Evolutionary conservation across 495 filamentous ascomycete genomes (phyloP), one percentile per base, ranked within the genome.

Genomic region (Haplographium delicatum): DNA sequence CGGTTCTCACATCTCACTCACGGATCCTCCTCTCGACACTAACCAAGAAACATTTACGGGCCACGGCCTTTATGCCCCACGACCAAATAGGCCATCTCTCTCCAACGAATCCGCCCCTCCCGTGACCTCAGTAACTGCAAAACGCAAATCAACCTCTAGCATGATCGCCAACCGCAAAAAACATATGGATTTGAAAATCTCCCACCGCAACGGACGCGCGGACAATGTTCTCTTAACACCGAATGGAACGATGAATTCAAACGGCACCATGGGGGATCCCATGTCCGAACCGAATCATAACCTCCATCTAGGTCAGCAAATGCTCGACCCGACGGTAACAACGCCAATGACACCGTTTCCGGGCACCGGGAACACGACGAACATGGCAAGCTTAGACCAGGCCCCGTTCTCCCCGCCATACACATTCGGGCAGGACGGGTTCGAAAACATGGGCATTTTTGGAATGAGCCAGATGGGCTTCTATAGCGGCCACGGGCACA

Each of bases 401-500:
- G 59, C 62, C 42, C 50, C 66, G 6, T 68, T 71, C 57, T 71
- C 71, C 0, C 70, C 70, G 2, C 65, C 63, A 10, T 72, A 68
- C 51, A 61, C 58, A 40, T 71, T 63, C 50, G 53, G 50, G 34
- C 62, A 52, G 16, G 30, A 48, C 10, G 51, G 60, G 0, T 56
- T 59, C 22, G 53, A 44, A n/a, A 79, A 74, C 62, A 78, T 80
- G 39, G 72, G 78, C 1, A 80, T 81, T 75, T 80, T 80, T 53
- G 71, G 74, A 8, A 71, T 65, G 10, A 68, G 28, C 65, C 70
- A 35, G 69, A 76, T 50, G 66, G 72, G 4, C 69, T 72, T 47
- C 63, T n/a, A 27, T n/a, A 10, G 25, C 9, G n/a, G 43, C 19
- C 25, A 22, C 22, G 8, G 22, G 28, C 23, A 37, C 31, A 4